Evolutionary conservation across 805 yeast species (phyloP), one percentile per base, ranked within the genome.

Genomic region (Candida oleophila): DNA sequence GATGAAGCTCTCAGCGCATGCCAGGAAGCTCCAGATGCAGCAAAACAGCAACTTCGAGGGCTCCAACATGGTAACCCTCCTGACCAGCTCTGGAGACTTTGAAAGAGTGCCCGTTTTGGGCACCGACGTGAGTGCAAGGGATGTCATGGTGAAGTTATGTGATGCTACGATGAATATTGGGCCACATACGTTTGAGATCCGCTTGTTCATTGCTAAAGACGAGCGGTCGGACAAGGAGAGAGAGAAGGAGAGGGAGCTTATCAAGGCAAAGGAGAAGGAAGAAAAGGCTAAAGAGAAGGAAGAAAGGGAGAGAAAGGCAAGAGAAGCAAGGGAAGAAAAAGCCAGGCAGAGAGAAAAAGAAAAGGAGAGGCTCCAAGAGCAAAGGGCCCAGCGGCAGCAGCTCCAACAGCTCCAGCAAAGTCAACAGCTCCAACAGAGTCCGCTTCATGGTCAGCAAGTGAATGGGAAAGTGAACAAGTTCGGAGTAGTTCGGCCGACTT

Each of bases 121-220:
- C 7, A 53, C 61, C 15, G 76, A 71, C 12, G 66, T 68, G 3
- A 81, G 79, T 59, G 85, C 87, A 3, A 71, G 95, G 55, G 97
- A 92, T 52, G 83, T 83, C 46, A 90, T 91, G 96, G 85, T 89
- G 49, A 90, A 89, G 60, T 69, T 94, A 47, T 81, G 92, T 54
- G 97, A 91, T 54, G 82, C 91, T 49, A 67, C 71, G 1, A 65
- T 90, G 66, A 71, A 74, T 9, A 74, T 86, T 19, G 98, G 97
- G 0, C 96, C 97, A 0, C 99, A 92, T 65, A 65, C 71, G 0
- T 89, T 89, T 65, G 89, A 83, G 35, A 76, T 86, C 1, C 71
- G 95, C 49, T 64, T 94, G 28, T 94, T 87, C 65, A 83, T 89
- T n/a, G 78, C 89, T 44, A 87, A 88, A 56, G 96, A 90, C 56